Conservation (phyloP, 495 filamentous ascomycete species). For the Halenospora varia region DNA sequence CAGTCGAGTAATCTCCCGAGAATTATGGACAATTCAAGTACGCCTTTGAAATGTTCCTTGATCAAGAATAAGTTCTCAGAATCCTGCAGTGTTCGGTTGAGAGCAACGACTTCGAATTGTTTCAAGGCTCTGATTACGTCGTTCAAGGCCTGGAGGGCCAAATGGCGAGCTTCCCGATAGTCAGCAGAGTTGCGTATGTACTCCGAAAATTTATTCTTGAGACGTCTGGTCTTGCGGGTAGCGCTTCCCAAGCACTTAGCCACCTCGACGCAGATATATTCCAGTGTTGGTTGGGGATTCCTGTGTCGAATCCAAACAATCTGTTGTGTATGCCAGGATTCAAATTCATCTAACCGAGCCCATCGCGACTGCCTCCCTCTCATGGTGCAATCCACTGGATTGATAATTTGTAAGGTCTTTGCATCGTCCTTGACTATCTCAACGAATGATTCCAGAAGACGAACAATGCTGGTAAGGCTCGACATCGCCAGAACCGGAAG, state of each 20-base stretch:
- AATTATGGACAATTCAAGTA: not conserved
- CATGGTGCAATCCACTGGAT: too few relatives aligned
- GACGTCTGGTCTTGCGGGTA: not conserved
- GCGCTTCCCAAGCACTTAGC: not conserved
- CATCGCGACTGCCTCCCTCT: too few relatives aligned
- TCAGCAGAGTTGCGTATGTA: not conserved
- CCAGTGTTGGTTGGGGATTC: too few relatives aligned
- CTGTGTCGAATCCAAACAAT: too few relatives aligned
- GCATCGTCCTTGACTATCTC: too few relatives aligned
- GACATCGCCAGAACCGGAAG: too few relatives aligned
- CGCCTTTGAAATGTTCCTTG: not conserved
- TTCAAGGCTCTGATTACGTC: not conserved
- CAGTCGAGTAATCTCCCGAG: not conserved
- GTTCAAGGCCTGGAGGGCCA: not conserved
- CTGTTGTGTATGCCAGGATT: too few relatives aligned
- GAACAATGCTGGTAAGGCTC: too few relatives aligned
- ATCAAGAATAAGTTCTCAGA: not conserved
- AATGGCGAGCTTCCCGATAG: not conserved
- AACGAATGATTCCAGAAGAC: too few relatives aligned
- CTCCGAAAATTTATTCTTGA: not conserved
- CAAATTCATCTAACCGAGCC: too few relatives aligned
- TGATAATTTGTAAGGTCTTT: too few relatives aligned
- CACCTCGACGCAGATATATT: not conserved
- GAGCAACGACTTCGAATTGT: not conserved
- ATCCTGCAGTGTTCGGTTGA: not conserved